These are phyloP conservation scores for Camellia granthamiana DNA, from an alignment of 148 eudicot genomes.

Conservation along the genomic window DNA sequence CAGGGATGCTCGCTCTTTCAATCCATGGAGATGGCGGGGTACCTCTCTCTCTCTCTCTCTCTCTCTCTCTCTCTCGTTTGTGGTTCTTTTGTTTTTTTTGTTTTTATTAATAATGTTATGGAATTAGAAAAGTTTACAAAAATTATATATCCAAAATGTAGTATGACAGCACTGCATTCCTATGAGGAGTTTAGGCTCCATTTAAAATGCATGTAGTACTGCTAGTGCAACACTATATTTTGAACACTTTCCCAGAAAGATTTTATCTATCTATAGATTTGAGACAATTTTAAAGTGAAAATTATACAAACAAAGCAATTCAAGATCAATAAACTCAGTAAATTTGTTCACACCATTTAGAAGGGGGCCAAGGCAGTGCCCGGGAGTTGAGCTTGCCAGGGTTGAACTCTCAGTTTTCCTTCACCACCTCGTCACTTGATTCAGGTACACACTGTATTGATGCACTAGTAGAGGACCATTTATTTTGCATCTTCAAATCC, in stretches of 20 bases:
- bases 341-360: constrained; percentile 78
- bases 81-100: too few relatives aligned
- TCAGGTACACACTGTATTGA: constrained; percentile 48
- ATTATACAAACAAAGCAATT: constrained; percentile 33
- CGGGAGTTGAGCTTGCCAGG: constrained; percentile 86
- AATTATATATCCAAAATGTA: too few relatives aligned
- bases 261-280: neutral
- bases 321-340: constrained; percentile 36
- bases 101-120: too few relatives aligned
- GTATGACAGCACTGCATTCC: too few relatives aligned
- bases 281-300: neutral
- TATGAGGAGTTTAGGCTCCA: too few relatives aligned
- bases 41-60: neutral
- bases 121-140: too few relatives aligned
- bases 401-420: constrained; percentile 84
- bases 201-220: too few relatives aligned
- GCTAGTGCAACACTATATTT: too few relatives aligned
- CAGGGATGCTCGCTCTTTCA: constrained; percentile 82
- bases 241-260: too few relatives aligned
- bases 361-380: constrained; percentile 92
- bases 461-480: too few relatives aligned
- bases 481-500: neutral
- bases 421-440: constrained; percentile 79
- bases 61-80: neutral
- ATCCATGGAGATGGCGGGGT: constrained; percentile 99